Evolutionary conservation across 768 basidiomycete species (phyloP), one percentile per base, ranked within the genome.

Genomic region (Tremella fuciformis): DNA sequence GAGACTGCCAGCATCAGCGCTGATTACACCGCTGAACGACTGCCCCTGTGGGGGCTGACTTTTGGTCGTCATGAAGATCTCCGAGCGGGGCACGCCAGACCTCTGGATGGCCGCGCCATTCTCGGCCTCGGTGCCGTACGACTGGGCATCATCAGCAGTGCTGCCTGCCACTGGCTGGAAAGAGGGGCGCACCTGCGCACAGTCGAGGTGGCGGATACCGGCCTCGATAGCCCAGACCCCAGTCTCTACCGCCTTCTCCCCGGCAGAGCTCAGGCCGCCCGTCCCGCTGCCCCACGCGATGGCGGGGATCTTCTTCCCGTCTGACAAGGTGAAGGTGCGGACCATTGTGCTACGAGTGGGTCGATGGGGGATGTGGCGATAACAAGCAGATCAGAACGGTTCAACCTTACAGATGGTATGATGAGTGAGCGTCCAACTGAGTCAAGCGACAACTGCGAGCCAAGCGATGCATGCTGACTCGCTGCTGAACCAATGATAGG

Each of bases 61-160:
- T 58, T 74, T 77, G n/a, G 66, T 67, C 3, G 76, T 77, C 9
- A 77, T 50, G 50, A 58, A 77, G 26, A 74, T 49, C 7, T 64
- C 53, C 29, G 59, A 26, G 13, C 68, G 62, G 4, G 62, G 34
- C 37, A 62, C 4, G 0, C 47, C 55, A 25, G 75, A 53, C 2
- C 51, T 58, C 49, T 66, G 22, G 38, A 70, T 69, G 0, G 69
- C 66, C 47, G 59, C 57, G 6, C 58, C 62, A 9, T 61, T 59
- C 55, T 63, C 65, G 48, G 62, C 41, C 56, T 78, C 76, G 38
- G 75, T 76, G 15, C 59, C 25, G 56, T 70, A 70, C 19, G 59
- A 52, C 63, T 64, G 29, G 29, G 29, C 11, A 11, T 34, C 29
- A 34, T 4, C 11, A 11, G 11, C 29, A 11, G 4, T 11, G 29